Conservation (phyloP, 2,329 filamentous ascomycete genomes). For the Fusarium succisae region DNA sequence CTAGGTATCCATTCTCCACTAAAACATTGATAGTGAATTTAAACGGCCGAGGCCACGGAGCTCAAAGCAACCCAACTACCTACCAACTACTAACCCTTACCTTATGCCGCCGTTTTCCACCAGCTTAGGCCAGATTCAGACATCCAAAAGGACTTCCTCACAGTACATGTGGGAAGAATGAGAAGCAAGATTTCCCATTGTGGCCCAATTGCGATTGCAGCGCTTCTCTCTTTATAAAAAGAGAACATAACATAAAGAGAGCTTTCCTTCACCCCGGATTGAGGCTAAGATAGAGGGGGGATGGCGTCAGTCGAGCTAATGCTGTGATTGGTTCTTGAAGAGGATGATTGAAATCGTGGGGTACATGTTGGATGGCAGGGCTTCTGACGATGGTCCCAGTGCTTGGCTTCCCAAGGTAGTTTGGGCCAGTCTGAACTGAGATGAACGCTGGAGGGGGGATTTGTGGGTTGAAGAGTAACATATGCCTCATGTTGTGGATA, state of each 20-base stretch:
- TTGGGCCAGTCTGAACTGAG: not conserved
- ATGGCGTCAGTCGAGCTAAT: not conserved
- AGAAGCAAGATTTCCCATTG: not conserved
- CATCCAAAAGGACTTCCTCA: slow-evolving; percentile 12
- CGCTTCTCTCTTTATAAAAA: not conserved
- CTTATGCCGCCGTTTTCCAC: slow-evolving; percentile 27
- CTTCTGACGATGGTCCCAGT: not conserved
- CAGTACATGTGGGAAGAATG: not conserved
- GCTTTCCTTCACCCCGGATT: not conserved
- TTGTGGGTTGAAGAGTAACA: not conserved
- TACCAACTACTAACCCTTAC: not conserved
- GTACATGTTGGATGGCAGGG: slow-evolving; percentile 6
- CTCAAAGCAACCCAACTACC: not conserved
- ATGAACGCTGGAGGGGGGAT: not conserved
- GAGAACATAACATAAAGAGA: not conserved
- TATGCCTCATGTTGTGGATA: not conserved
- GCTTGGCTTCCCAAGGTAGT: not conserved
- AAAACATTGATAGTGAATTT: slow-evolving; percentile 17
- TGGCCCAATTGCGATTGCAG: not conserved
- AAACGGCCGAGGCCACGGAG: slow-evolving; percentile 8
- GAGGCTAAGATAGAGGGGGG: slow-evolving; percentile 2
- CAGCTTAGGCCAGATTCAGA: slow-evolving; percentile 7
- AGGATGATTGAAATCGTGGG: slow-evolving; percentile 16
- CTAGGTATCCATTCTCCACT: slow-evolving; percentile 6
- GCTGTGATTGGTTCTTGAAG: slow-evolving; percentile 8